Evolutionary conservation across 2,329 filamentous ascomycete genomes (phyloP), one percentile per base, ranked within the genome.

Genomic region (Beauveria scarabaeidicola): DNA sequence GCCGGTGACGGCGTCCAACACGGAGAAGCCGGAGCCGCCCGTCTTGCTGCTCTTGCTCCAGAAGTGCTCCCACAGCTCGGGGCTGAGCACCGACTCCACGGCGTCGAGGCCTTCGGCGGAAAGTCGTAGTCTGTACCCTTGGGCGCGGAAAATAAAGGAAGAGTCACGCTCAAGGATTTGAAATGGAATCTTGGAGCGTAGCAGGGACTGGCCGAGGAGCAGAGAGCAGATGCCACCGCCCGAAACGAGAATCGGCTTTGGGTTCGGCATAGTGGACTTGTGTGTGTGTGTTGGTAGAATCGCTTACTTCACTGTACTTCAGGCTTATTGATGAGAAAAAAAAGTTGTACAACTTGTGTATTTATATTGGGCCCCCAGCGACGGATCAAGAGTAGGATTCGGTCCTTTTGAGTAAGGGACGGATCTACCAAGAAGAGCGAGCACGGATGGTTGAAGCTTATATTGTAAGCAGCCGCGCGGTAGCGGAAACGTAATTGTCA

Each of bases 61-160:
- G 72, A 87, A 87, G n/a, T 69, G 74, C 41, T 76, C 64, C 66
- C 77, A 86, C 0, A 64, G 67, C 3, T 75, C 69, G 0, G 77
- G 70, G 9, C 76, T 72, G 3, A 87, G 78, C 0, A 81, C 83
- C 0, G 78, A 74, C 64, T 87, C 82, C 58, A 87, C 83, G 23
- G 84, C 82, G 64, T 83, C 78, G 1, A 86, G 73, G 0, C 83
- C 83, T 64, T 83, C 76, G 0, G 69, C 56, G 0, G 81, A 85
- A 2, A 87, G 75, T 13, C 84, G 80, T 7, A 86, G 73, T 2
- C 84, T 73, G 69, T 87, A 87, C 0, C 84, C 84, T 66, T 87
- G 84, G 0, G 79, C 82, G 48, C 84, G 83, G 64, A 83, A 84
- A 1, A 66, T 61, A 51, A 79, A 71, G 0, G 75, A 77, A 0